Base-by-base conservation (phyloP, 1,284 basidiomycete genomes). In the Leccinum cinnamomeum region DNA sequence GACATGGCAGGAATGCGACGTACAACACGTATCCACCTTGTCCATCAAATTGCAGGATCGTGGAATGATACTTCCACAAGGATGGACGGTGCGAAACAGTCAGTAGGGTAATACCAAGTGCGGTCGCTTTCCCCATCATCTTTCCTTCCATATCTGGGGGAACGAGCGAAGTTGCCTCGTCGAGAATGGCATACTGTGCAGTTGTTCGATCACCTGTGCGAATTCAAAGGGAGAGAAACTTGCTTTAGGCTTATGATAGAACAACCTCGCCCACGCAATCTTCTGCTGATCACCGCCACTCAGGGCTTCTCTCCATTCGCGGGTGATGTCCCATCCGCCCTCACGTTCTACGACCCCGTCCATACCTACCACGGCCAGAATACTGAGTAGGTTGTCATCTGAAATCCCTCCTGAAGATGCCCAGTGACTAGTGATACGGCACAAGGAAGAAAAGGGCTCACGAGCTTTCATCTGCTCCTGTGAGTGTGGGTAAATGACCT, bases 51-150 rank as follows among this genome's bases (percentile, higher is more conserved):
- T 96, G 95, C 63, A 98, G 78, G 63, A 98, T 95, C 75, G 91
- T 90, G 28, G 88, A 86, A 77, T 99, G 96, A 74, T 97, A 95
- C 75, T 95, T 94, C 95, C 95, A 98, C 66, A 98, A 77, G 41
- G 92, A 95, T 11, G 95, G 94, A 14, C 94, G 87, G 78, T 97
- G 94, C 23, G 92, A 95, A 51, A 97, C 94, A 1, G 94, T 97
- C 68, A 97, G 79, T 33, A 97, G 82, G 0, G 95, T 97, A 70
- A 97, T 97, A 1, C 91, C 92, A 18, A 97, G 81, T 53, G 82
- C 79, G 0, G 92, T 95, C 1, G 96, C 97, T 71, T 94, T 87
- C 72, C 96, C 93, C 88, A 98, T 99, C 94, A 98, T 97, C 78
- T 86, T 80, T 60, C 90, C 93, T 76, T 98, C 97, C 74, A 97